Percentiles rank a stretch among this genome's conserved stretches.
These are phyloP conservation scores for Fusarium temperatum DNA, from an alignment of 2,329 filamentous ascomycete species.

Conservation along the genomic window DNA sequence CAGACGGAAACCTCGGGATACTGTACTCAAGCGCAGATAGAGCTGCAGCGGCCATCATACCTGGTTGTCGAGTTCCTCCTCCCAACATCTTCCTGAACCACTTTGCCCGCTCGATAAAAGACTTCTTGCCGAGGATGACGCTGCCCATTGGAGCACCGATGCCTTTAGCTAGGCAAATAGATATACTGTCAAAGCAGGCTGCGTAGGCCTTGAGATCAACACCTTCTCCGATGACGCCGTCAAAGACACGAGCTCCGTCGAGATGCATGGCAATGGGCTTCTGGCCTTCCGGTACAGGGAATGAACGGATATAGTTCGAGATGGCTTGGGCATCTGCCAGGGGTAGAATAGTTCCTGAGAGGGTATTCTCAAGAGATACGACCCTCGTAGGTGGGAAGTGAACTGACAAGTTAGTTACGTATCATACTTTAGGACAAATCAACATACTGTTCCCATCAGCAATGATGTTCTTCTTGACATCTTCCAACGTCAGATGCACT, in stretches of 20 bases:
- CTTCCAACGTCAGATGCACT: slow-evolving; percentile 75
- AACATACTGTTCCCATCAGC: slow-evolving; percentile 40
- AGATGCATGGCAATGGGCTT: slow-evolving; percentile 73
- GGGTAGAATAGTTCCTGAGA: slow-evolving; percentile 79
- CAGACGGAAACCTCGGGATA: slow-evolving; percentile 30
- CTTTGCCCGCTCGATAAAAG: slow-evolving; percentile 48
- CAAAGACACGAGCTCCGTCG: slow-evolving; percentile 80
- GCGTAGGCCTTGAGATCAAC: slow-evolving; percentile 72
- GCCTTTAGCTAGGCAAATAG: slow-evolving; percentile 80
- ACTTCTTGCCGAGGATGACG: slow-evolving; percentile 66
- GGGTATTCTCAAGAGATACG: slow-evolving; percentile 83
- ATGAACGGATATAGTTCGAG: slow-evolving; percentile 68
- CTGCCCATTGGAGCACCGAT: slow-evolving; percentile 81
- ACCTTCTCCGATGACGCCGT: slow-evolving; percentile 74
- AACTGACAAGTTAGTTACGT: slow-evolving; percentile 62
- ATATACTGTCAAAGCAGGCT: slow-evolving; percentile 74
- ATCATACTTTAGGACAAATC: neutral
- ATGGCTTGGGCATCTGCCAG: slow-evolving; percentile 74
- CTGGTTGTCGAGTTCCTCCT: slow-evolving; percentile 75
- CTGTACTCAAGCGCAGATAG: slow-evolving; percentile 64
- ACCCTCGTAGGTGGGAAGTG: slow-evolving; percentile 80
- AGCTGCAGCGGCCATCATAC: slow-evolving; percentile 74
- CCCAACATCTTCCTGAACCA: slow-evolving; percentile 72
- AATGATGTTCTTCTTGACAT: slow-evolving; percentile 61
- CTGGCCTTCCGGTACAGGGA: slow-evolving; percentile 39